Conservation (phyloP, 768 basidiomycete genomes). For the Leucocoprinus sp. region DNA sequence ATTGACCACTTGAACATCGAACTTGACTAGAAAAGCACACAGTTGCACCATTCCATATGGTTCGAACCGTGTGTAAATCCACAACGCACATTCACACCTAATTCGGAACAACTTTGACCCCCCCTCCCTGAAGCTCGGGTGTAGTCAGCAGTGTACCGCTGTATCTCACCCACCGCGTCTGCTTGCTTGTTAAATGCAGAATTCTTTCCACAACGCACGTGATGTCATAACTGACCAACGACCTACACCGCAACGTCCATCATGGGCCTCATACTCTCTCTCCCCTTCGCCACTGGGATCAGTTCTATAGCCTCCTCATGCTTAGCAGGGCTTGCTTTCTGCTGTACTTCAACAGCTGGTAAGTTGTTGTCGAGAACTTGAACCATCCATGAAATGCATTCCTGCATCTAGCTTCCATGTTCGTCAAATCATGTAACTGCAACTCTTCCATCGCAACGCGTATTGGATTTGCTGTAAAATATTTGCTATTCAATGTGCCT, state of each 20-base stretch:
- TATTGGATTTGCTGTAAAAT: slow-evolving; percentile 46
- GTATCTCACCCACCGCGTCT: too few species aligned
- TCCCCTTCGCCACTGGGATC: slow-evolving; percentile 62
- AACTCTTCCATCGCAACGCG: slow-evolving; percentile 97
- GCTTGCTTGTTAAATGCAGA: too few species aligned
- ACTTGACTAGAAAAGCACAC: too few species aligned
- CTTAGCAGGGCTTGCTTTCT: slow-evolving; percentile 76
- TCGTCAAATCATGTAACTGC: slow-evolving; percentile 98
- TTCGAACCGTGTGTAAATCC: too few species aligned
- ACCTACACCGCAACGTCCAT: slow-evolving; percentile 7
- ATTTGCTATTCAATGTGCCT: not conserved
- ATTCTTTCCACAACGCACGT: too few species aligned
- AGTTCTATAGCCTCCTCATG: slow-evolving; percentile 76
- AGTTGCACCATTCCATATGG: too few species aligned
- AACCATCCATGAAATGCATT: slow-evolving; percentile 1
- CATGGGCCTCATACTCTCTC: slow-evolving; percentile 71
- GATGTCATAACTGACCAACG: not conserved
- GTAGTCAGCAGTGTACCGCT: too few species aligned
- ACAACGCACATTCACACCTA: too few species aligned
- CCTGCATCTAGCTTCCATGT: slow-evolving; percentile 70
- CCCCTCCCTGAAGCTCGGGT: too few species aligned
- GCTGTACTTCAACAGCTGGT: slow-evolving; percentile 83
- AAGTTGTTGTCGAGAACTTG: too few species aligned
- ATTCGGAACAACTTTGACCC: too few species aligned
- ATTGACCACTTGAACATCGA: too few species aligned